Evolutionary conservation across 306 rosid species (phyloP), one percentile per base, ranked within the genome.

Genomic region (Cucurbita maxima): DNA sequence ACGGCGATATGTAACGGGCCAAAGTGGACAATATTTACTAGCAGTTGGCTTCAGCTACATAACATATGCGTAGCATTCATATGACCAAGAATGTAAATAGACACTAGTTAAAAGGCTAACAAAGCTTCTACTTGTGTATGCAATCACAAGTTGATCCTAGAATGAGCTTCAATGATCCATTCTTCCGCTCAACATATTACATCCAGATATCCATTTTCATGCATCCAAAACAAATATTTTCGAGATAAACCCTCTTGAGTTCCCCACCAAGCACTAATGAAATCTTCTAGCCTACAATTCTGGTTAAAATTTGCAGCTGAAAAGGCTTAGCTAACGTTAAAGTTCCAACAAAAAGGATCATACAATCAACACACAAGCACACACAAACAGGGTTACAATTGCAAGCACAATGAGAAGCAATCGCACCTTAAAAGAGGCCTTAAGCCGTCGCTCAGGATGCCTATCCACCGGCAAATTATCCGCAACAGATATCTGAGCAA

Each of bases 381-480:
- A 59, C 18, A 57, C 62, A 30, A 30, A 30, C 34, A 30, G 3
- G 3, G 34, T 67, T 22, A 3, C 3, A 15, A n/a, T 59, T 44
- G 47, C 11, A 45, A 30, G 41, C 15, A 20, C 8, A 50, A 41
- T 36, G 36, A 30, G 18, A 58, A n/a, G 0, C 1, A 66, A 22
- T 3, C 43, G 48, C 25, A 88, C 98, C 99, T 91, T 94, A 78
- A 91, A 91, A 54, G 97, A 83, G 54, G 99, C 96, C 88, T 91
- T 94, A 81, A 94, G 97, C 72, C 99, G 85, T 84, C 78, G 88
- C 84, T 94, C 99, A 1, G 99, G 99, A 78, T 94, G 99, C 71
- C 85, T 85, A 76, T 94, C 99, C 8, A 82, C 85, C 4, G 95
- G 91, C 84, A 91, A 79, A 77, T 40, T 76, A 55, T 89, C 92